Evolutionary conservation across 257 asterid genomes (phyloP), one percentile per base, ranked within the genome.

Genomic region (Solanum rostratum): DNA sequence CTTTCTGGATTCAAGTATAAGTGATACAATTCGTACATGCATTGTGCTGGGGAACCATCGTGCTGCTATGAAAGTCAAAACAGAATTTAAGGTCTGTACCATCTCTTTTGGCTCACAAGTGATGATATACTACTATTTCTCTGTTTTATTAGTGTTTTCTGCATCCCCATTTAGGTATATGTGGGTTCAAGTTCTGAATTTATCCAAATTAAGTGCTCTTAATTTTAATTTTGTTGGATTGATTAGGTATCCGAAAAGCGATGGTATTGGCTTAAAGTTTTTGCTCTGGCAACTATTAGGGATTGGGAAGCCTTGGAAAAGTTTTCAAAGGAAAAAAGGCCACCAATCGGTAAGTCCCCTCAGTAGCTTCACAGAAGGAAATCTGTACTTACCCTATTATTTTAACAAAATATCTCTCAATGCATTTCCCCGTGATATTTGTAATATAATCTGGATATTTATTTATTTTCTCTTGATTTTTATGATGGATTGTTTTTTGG

Each of bases 261-360:
- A 49, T 97, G 98, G 98, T 97, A 97, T 88, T 95, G 99, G 99
- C 99, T 97, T 65, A 97, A 97, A 88, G 96, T 89, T 74, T 93
- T 96, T 83, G 98, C 99, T 70, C 91, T 96, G 91, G 98, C 97
- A 81, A 96, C 99, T 86, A 91, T 91, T 82, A 89, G 97, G 84
- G 98, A 93, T 84, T 96, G 99, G 99, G 97, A 91, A 87, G 95
- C 98, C 69, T 87, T 96, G 74, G 99, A 96, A 86, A 93, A 89
- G 69, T 96, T 95, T 83, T 94, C 98, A 33, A 95, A 93, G 88
- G 99, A 96, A 92, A 96, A 89, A 87, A 91, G 91, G 80, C 98
- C 99, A 33, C 98, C 99, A n/a, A 90, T 90, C 85, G 99, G 98
- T 95, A 65, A 79, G 91, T 88, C 45, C 82, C 84, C 30, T 19